Conservation (phyloP, 73 alveolate species). For the Blepharisma japonicum region DNA sequence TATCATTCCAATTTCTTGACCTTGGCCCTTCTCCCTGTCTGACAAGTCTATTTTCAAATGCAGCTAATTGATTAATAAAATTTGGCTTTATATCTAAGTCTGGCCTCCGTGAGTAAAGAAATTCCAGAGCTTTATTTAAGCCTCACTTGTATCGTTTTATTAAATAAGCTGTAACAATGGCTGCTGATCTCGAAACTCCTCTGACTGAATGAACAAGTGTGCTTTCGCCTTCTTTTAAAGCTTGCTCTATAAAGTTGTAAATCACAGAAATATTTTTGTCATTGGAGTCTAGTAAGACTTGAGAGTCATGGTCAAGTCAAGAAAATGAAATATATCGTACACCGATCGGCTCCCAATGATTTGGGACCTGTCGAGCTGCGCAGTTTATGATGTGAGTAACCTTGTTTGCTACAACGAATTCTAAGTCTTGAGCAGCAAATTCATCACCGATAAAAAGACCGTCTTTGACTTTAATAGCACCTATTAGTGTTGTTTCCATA, state of each 20-base stretch:
- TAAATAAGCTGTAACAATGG: conserved; percentile 89
- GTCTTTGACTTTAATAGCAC: conserved; percentile 83
- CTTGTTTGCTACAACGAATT: conserved; percentile 90
- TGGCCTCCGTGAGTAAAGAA: conserved; percentile 77
- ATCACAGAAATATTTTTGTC: conserved; percentile 91
- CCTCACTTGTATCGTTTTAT: conserved; percentile 91
- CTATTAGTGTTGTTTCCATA: conserved; percentile 60
- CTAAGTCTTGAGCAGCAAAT: conserved; percentile 88
- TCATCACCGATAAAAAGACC: conserved; percentile 88
- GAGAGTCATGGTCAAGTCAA: conserved; percentile 91
- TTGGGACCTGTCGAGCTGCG: conserved; percentile 86
- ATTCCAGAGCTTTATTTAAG: conserved; percentile 71
- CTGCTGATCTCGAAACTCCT: conserved; percentile 93
- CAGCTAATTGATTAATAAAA: conserved; percentile 60
- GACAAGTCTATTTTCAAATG: conserved; percentile 63
- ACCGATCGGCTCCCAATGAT: conserved; percentile 93
- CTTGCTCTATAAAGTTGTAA: conserved; percentile 90
- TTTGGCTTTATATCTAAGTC: conserved; percentile 74
- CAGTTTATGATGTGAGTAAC: conserved; percentile 94
- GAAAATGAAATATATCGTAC: conserved; percentile 81
- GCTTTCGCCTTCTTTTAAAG: conserved; percentile 91
- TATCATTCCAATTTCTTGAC: conserved; percentile 82
- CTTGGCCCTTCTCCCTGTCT: conserved; percentile 62
- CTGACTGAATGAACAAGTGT: conserved; percentile 95
- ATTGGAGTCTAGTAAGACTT: conserved; percentile 80